Conservation (phyloP, 1,284 basidiomycete genomes). For the Pseudozyma flocculosa region DNA sequence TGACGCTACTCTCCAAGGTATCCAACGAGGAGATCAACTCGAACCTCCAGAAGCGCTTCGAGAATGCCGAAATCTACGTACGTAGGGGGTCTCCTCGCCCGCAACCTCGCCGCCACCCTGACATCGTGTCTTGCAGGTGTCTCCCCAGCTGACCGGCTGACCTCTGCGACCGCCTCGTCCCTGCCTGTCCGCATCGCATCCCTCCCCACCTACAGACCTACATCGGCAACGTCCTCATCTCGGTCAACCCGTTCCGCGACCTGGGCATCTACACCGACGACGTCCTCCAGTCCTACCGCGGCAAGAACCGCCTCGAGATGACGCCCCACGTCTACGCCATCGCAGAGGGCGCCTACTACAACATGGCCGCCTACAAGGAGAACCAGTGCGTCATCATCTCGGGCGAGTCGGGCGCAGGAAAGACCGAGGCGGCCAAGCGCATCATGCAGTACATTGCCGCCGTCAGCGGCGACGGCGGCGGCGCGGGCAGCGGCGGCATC, state of each 20-base stretch:
- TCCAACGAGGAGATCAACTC: constrained; percentile 98
- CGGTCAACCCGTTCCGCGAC: constrained; percentile 97
- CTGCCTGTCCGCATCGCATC: not conserved
- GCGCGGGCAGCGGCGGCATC: constrained; percentile 67
- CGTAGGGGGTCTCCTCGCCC: constrained; percentile 23
- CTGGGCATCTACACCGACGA: constrained; percentile 84
- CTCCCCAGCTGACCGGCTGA: too few species aligned
- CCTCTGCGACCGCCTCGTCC: too few species aligned
- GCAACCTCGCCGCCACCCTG: not conserved
- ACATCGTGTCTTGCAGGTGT: too few species aligned
- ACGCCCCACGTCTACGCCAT: constrained; percentile 97
- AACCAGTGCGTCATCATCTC: constrained; percentile 99
- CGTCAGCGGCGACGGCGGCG: constrained; percentile 72
- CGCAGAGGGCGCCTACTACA: constrained; percentile 95
- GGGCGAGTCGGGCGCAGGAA: constrained; percentile 72
- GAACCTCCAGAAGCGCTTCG: constrained; percentile 93
- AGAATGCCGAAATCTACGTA: constrained; percentile 88
- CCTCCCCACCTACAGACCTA: constrained; percentile 67
- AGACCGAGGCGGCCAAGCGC: constrained; percentile 60
- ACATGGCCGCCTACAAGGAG: constrained; percentile 98
- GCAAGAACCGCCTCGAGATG: constrained; percentile 97
- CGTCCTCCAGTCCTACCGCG: constrained; percentile 80
- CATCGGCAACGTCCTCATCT: constrained; percentile 95
- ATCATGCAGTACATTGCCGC: constrained; percentile 99
- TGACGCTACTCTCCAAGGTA: constrained; percentile 95